phyloP scores from a whole-genome alignment of 2,329 filamentous ascomycete species.

The Ceratocystis variospora region DNA sequence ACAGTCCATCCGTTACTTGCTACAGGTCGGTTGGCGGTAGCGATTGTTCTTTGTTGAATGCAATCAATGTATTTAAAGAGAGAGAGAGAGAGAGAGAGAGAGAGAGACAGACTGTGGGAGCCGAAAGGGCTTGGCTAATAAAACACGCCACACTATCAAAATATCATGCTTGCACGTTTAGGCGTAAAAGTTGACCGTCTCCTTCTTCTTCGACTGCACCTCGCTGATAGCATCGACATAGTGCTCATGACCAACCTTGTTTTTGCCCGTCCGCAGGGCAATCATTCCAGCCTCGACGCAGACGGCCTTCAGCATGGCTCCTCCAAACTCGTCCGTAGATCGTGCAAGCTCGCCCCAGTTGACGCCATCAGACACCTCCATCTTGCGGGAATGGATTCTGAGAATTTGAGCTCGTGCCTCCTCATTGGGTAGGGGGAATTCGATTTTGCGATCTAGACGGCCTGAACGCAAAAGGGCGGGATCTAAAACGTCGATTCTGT shows the following conservation, averaged over 20 bases:
- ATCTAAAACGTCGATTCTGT: constrained; percentile 86
- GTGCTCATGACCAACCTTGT: constrained; percentile 94
- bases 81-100: not conserved
- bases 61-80: not conserved
- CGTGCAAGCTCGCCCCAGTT: constrained; percentile 94
- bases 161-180: constrained; percentile 23
- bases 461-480: constrained; percentile 82
- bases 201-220: constrained; percentile 93
- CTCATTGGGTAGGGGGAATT: constrained; percentile 95
- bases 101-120: not conserved
- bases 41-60: not conserved
- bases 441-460: constrained; percentile 90
- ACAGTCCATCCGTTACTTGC: too few relatives aligned
- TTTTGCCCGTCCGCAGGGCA: constrained; percentile 81
- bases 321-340: constrained; percentile 96
- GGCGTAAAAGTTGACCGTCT: constrained; percentile 49
- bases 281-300: constrained; percentile 99
- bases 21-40: too few relatives aligned
- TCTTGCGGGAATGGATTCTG: constrained; percentile 94
- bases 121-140: not conserved
- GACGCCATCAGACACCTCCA: constrained; percentile 83
- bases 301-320: constrained; percentile 93
- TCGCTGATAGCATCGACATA: constrained; percentile 97
- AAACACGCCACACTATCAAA: not conserved
- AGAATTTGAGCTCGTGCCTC: constrained; percentile 94